Percentiles rank a stretch among this genome's conserved stretches.
Conservation (phyloP, 331 rosid genomes). For the Saraca asoca region DNA sequence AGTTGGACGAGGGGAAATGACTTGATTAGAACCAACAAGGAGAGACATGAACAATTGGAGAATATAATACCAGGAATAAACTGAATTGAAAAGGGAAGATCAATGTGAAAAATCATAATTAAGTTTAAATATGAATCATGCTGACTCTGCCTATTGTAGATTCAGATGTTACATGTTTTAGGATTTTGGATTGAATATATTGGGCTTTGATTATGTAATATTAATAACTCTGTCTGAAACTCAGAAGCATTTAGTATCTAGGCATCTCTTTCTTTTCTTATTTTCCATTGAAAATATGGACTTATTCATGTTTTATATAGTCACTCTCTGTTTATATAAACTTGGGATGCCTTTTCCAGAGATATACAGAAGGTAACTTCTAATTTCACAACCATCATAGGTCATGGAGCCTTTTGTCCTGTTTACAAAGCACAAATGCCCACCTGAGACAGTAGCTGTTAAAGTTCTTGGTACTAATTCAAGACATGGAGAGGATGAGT, state of each 20-base stretch:
- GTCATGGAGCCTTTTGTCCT: constrained; percentile 57
- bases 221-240: constrained; percentile 5
- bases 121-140: background rate
- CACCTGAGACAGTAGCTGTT: constrained; percentile 45
- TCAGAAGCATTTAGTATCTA: constrained; percentile 10
- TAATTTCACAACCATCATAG: constrained; percentile 51
- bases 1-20: background rate
- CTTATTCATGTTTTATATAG: constrained; percentile 11
- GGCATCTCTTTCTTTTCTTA: background rate
- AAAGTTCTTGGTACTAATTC: constrained; percentile 49
- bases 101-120: background rate
- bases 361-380: constrained; percentile 50
- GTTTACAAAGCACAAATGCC: constrained; percentile 52
- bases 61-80: background rate
- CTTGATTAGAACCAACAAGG: background rate
- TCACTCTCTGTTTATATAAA: constrained; percentile 26
- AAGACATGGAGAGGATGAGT: constrained; percentile 51
- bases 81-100: background rate
- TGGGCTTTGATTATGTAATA: background rate
- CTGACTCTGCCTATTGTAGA: background rate
- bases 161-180: background rate
- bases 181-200: constrained; percentile 1
- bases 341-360: constrained; percentile 38
- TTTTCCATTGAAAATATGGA: background rate
- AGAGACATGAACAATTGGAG: background rate